phyloP scores from a whole-genome alignment of 2,329 filamentous ascomycete species.

The Scorias spongiosa region DNA sequence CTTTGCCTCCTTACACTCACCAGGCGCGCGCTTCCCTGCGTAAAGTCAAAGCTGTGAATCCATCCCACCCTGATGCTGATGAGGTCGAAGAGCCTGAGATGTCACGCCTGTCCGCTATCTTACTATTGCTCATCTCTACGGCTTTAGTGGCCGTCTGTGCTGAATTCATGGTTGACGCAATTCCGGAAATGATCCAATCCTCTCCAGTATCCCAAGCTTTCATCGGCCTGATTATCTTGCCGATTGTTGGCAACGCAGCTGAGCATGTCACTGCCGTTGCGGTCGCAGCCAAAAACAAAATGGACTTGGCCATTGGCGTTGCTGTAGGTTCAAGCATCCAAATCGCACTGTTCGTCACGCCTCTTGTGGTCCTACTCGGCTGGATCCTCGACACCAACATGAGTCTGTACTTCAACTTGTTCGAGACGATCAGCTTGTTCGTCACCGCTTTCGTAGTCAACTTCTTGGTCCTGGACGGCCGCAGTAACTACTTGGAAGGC shows the following conservation, averaged over 20 bases:
- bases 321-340: slow-evolving; percentile 70
- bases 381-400: slow-evolving; percentile 65
- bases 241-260: slow-evolving; percentile 71
- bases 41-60: slow-evolving; percentile 4
- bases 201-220: slow-evolving; percentile 54
- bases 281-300: slow-evolving; percentile 70
- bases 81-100: slow-evolving; percentile 27
- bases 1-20: slow-evolving; percentile 13
- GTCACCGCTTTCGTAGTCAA: slow-evolving; percentile 74
- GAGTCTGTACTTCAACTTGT: slow-evolving; percentile 46
- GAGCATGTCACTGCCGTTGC: slow-evolving; percentile 71
- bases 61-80: slow-evolving; percentile 5
- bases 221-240: slow-evolving; percentile 64
- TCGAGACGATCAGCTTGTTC: slow-evolving; percentile 57
- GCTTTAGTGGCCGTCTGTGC: slow-evolving; percentile 45
- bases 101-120: slow-evolving; percentile 41
- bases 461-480: slow-evolving; percentile 69
- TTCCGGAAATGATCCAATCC: slow-evolving; percentile 48
- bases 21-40: slow-evolving; percentile 2
- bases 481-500: slow-evolving; percentile 72
- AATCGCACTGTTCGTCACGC: slow-evolving; percentile 65
- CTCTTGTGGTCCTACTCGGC: slow-evolving; percentile 59
- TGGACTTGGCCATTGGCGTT: slow-evolving; percentile 69
- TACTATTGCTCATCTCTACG: slow-evolving; percentile 40
- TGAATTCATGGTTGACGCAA: slow-evolving; percentile 63